A percentile compares a stretch with the other conserved stretches of the same genome.
Conservation (phyloP, 768 basidiomycete species). For the Cystobasidium ongulense region DNA sequence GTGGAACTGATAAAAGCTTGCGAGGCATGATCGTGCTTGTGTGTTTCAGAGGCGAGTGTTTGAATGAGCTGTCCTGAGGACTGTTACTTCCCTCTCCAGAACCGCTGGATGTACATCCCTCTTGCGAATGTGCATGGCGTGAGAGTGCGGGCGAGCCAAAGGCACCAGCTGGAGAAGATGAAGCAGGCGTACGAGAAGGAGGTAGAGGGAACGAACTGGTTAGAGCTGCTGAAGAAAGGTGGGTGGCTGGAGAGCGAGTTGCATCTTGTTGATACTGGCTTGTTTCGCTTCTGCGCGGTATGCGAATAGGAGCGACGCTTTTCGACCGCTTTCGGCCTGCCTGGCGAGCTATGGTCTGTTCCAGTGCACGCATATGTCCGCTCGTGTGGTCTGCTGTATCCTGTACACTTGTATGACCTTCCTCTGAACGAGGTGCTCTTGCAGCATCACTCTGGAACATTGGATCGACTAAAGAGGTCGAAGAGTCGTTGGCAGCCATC, state of each 20-base stretch:
- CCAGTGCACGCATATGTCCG: too few relatives aligned
- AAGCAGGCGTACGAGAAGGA: constrained; percentile 12
- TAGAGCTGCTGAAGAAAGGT: not conserved
- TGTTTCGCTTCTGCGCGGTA: not conserved
- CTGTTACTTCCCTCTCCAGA: not conserved
- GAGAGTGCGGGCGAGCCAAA: not conserved
- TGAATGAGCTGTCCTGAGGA: not conserved
- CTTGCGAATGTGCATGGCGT: not conserved
- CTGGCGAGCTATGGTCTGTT: not conserved
- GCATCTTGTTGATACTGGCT: not conserved
- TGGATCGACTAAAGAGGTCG: not conserved
- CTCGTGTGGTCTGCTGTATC: too few relatives aligned
- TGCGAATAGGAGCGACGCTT: not conserved
- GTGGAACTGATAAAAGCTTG: not conserved
- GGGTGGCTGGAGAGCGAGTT: not conserved
- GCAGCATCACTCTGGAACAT: not conserved
- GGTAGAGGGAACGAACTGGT: constrained; percentile 12
- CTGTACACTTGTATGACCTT: too few relatives aligned
- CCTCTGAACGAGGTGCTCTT: too few relatives aligned
- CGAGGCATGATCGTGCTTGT: not conserved
- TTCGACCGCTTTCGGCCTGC: not conserved
- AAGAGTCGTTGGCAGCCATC: not conserved
- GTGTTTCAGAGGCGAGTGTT: not conserved
- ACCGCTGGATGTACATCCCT: not conserved
- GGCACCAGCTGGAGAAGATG: not conserved